Percentiles rank a stretch among this genome's conserved stretches.
Conservation (phyloP, 257 asterid species). For the Solanum peruvianum region DNA sequence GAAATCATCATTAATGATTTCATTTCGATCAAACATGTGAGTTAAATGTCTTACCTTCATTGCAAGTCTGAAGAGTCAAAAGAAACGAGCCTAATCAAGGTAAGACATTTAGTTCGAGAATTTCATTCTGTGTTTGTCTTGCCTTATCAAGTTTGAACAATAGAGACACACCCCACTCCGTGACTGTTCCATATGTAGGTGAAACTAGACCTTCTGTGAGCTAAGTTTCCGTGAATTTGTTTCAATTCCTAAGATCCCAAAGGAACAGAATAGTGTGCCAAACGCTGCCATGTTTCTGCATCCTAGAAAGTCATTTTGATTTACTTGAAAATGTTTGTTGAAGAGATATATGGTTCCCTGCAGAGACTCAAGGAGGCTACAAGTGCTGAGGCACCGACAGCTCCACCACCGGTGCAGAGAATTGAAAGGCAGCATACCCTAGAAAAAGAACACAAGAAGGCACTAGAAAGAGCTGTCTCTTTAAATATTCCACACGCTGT, state of each 20-base stretch:
- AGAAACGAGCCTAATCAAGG: background rate
- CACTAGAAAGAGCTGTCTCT: conserved; percentile 77
- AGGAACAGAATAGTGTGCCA: background rate
- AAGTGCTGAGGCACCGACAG: conserved; percentile 24
- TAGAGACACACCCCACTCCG: background rate
- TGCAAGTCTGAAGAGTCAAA: background rate
- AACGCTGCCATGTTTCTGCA: background rate
- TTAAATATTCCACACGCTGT: conserved; percentile 86
- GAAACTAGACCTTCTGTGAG: background rate
- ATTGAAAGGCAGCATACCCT: conserved; percentile 50
- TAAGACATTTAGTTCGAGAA: background rate
- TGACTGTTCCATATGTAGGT: background rate
- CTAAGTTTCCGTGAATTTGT: background rate
- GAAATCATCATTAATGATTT: background rate
- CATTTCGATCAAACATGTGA: background rate
- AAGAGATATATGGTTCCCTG: background rate
- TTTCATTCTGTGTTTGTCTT: background rate
- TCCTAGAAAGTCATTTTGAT: background rate
- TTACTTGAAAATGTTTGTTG: background rate
- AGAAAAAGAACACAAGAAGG: conserved; percentile 87
- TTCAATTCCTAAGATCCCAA: background rate
- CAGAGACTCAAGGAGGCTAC: conserved; percentile 43
- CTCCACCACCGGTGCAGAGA: conserved; percentile 59
- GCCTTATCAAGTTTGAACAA: background rate
- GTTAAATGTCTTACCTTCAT: background rate